Conservation (phyloP, 352 stramenopile genomes). For the Discostella stelligera region DNA sequence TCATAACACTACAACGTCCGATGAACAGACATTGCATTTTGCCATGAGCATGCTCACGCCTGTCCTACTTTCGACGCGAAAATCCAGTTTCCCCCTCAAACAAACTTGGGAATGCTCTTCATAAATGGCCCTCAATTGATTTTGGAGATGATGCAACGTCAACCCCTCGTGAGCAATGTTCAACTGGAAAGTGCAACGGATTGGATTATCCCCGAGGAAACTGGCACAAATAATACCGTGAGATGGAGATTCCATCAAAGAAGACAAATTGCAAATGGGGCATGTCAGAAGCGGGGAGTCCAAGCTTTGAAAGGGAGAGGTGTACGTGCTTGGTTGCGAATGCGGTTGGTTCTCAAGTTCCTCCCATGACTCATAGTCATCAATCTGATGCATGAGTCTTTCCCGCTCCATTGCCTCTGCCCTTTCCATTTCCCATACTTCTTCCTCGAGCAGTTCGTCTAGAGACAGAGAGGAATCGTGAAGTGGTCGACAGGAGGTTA, state of each 20-base stretch:
- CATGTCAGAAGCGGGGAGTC: conserved; percentile 21
- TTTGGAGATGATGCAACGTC: conserved; percentile 31
- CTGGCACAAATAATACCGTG: conserved; percentile 31
- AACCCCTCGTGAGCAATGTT: conserved; percentile 38
- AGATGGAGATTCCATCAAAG: conserved; percentile 30
- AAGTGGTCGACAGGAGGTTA: background rate
- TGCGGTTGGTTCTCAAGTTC: conserved; percentile 21
- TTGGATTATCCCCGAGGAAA: background rate
- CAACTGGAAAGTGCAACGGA: conserved; percentile 32
- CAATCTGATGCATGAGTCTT: conserved; percentile 29
- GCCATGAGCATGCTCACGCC: conserved; percentile 36
- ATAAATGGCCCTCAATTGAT: conserved; percentile 21
- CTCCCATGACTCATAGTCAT: conserved; percentile 39
- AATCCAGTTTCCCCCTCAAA: conserved; percentile 17
- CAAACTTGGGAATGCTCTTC: conserved; percentile 31
- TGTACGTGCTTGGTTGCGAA: conserved; percentile 14
- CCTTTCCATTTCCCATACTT: conserved; percentile 40
- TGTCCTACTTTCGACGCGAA: conserved; percentile 23
- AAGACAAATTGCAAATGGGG: conserved; percentile 31
- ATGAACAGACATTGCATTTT: conserved; percentile 28
- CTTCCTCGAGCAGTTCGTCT: conserved; percentile 37
- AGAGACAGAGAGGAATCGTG: background rate
- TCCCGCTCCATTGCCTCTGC: conserved; percentile 34
- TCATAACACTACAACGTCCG: conserved; percentile 30
- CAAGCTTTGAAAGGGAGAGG: conserved; percentile 23